Conservation (phyloP, 2,329 filamentous ascomycete genomes). For the Macrophomina phaseolina region DNA sequence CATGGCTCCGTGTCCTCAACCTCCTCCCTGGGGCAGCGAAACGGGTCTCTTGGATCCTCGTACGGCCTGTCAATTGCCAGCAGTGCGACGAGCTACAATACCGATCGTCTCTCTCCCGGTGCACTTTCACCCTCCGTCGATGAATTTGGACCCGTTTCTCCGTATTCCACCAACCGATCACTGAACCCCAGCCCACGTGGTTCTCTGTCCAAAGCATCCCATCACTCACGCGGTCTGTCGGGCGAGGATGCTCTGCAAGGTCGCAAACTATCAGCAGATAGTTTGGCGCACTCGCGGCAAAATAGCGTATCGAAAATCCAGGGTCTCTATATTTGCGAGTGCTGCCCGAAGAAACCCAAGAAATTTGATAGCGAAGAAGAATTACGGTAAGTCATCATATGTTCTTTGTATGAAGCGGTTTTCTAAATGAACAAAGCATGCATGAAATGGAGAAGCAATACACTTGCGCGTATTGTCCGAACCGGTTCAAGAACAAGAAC, state of each 20-base stretch:
- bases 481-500: conserved; percentile 99
- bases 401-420: neutral
- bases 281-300: conserved; percentile 53
- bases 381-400: conserved; percentile 67
- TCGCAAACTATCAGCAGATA: conserved; percentile 57
- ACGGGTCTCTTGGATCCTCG: conserved; percentile 67
- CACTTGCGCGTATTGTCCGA: conserved; percentile 88
- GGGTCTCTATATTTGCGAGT: conserved; percentile 79
- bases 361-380: conserved; percentile 88
- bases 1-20: conserved; percentile 68
- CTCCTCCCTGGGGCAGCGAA: conserved; percentile 66
- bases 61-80: conserved; percentile 65
- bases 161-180: conserved; percentile 57
- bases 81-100: conserved; percentile 69
- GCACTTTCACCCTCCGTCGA: conserved; percentile 65
- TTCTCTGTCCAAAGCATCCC: conserved; percentile 43
- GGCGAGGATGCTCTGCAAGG: conserved; percentile 39
- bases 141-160: conserved; percentile 59
- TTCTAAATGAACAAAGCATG: conserved; percentile 58
- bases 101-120: conserved; percentile 65
- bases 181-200: conserved; percentile 50
- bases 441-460: conserved; percentile 98
- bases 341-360: conserved; percentile 95
- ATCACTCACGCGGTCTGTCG: conserved; percentile 49
- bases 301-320: conserved; percentile 59